phyloP scores from a whole-genome alignment of 2,329 filamentous ascomycete species.

The Ceratocystis albifundus region DNA sequence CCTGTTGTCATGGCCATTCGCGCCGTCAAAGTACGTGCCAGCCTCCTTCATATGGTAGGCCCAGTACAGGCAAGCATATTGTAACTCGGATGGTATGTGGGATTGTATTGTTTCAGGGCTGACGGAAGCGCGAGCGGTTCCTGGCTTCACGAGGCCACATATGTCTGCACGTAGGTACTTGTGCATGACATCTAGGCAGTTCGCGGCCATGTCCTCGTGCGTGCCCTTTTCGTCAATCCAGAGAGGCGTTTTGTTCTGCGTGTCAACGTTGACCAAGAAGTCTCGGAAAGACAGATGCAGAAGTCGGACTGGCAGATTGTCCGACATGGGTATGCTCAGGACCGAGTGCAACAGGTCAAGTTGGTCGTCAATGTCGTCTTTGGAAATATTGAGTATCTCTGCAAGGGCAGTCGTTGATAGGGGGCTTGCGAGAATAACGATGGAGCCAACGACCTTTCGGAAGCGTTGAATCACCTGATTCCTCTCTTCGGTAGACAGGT shows the following conservation, averaged over 20 bases:
- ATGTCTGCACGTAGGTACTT: background rate
- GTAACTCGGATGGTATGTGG: background rate
- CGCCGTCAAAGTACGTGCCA: constrained; percentile 24
- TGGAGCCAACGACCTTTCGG: background rate
- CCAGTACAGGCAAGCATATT: background rate
- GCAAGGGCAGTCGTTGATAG: background rate
- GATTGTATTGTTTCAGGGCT: background rate
- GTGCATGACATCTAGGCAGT: background rate
- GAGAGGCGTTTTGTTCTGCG: background rate
- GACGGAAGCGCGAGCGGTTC: background rate
- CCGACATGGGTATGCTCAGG: background rate
- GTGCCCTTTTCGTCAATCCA: background rate
- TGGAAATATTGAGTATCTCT: background rate
- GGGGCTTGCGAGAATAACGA: background rate
- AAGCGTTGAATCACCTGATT: background rate
- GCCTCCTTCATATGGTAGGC: background rate
- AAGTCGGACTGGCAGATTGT: background rate
- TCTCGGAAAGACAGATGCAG: background rate
- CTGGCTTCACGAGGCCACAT: background rate
- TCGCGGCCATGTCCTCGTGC: background rate
- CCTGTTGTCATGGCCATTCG: constrained; percentile 25
- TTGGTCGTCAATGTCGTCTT: background rate
- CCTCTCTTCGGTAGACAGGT: background rate
- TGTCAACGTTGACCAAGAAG: background rate
- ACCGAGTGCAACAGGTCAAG: constrained; percentile 4